Evolutionary conservation across 331 rosid species (phyloP), one percentile per base, ranked within the genome.

Genomic region (Malus hybrid): DNA sequence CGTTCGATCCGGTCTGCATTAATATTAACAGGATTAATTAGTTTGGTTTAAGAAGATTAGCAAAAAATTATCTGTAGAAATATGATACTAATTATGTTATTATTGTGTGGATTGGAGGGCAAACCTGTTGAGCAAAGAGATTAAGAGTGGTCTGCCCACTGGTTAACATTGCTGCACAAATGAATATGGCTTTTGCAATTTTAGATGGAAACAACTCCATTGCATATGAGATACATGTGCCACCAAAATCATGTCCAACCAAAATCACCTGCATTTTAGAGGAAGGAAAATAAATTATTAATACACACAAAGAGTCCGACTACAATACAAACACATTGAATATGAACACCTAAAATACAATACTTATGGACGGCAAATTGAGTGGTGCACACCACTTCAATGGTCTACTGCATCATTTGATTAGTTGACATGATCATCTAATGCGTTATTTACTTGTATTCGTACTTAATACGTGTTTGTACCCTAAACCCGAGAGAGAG

Each of bases 211-310:
- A 92, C 76, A 83, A 78, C 73, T 94, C 99, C 99, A 90, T 94
- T 70, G 87, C 95, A 86, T 86, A 84, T 9, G 97, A 91, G 85
- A 92, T 86, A 80, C 99, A 90, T 28, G 91, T 85, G 55, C 99
- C 99, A 22, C 99, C 99, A 65, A 94, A 90, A 85, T 94, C 99
- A 86, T 94, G 99, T 73, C 99, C 99, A 78, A 90, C 96, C 86
- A 92, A 79, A 77, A 94, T 87, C 42, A 94, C 97, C 99, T 94
- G 81, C 73, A 68, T 19, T 74, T 57, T 16, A 6, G 20, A 48
- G 22, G 19, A n/a, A 4, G 11, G 39, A 67, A 73, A 5, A 32
- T 29, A 29, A 29, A 29, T 29, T 29, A 29, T 29, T 29, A 29
- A 29, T 29, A 29, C 4, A 29, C 31, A 29, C 31, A 29, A 29